phyloP scores from a whole-genome alignment of 148 eudicot genomes.

The Drosera capensis region DNA sequence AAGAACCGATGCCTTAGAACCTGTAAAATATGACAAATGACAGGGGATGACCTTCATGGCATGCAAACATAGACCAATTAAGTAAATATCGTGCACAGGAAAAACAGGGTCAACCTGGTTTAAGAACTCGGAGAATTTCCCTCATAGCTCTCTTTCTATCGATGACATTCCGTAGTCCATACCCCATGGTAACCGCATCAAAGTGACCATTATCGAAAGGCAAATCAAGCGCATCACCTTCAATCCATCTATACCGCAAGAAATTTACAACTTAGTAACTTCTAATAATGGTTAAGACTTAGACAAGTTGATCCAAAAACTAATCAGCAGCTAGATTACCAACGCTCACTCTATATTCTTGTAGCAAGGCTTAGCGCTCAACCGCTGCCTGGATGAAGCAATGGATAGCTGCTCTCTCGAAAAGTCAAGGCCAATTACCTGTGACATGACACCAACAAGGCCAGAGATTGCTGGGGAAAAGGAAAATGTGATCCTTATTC shows the following conservation, averaged over 20 bases:
- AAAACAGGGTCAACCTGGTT: conserved; percentile 30
- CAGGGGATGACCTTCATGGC: not conserved
- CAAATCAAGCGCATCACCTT: conserved; percentile 71
- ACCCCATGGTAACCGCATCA: conserved; percentile 85
- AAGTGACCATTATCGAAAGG: conserved; percentile 54
- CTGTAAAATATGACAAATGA: conserved; percentile 4
- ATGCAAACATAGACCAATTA: no score
- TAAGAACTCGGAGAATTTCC: conserved; percentile 64
- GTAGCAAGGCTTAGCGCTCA: conserved; percentile 34
- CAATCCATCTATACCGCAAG: conserved; percentile 71
- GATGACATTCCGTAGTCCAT: conserved; percentile 69
- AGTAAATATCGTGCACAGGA: conserved; percentile 2
- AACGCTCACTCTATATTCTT: conserved; percentile 72
- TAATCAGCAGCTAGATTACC: conserved; percentile 20
- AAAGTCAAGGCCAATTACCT: conserved; percentile 80
- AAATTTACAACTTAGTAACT: not conserved
- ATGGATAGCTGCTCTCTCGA: conserved; percentile 50
- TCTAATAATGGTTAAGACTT: conserved; percentile 1
- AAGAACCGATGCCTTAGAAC: conserved; percentile 53
- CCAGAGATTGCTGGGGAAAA: not conserved
- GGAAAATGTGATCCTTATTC: not conserved
- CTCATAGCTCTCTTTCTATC: conserved; percentile 48
- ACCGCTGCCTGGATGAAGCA: conserved; percentile 60
- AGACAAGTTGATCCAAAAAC: not conserved
- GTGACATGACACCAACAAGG: conserved; percentile 6